Evolutionary conservation across 106 monocot genomes (phyloP).

Genomic region (Acorus calamus): DNA sequence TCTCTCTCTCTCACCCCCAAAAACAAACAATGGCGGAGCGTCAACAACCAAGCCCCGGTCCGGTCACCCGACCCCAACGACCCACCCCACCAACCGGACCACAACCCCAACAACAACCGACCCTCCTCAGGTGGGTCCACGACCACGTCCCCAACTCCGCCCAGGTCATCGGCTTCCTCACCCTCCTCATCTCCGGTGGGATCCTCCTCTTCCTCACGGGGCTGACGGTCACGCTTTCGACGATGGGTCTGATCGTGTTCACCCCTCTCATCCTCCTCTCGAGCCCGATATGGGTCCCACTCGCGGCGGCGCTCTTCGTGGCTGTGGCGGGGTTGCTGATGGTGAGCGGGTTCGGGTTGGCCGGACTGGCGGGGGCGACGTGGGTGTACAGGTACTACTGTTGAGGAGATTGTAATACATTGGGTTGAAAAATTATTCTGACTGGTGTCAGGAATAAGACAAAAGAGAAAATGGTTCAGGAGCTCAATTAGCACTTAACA

Average conservation of each 20-base stretch:
- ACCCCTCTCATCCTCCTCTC: conserved; percentile 42
- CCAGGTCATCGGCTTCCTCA: conserved; percentile 56
- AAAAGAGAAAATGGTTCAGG: no score
- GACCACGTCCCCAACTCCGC: conserved; percentile 41
- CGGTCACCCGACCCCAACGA: no score
- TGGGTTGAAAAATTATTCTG: no score
- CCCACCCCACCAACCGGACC: no score
- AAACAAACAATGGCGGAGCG: no score
- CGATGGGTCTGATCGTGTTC: conserved; percentile 28
- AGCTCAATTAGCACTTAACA: no score
- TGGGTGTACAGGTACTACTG: conserved; percentile 40
- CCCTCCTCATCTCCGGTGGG: conserved; percentile 39
- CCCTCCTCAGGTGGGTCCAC: conserved; percentile 29
- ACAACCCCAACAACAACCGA: no score
- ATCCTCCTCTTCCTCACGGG: conserved; percentile 61
- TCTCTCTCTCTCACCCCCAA: no score
- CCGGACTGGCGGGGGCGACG: conserved; percentile 24
- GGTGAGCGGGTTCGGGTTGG: conserved; percentile 23
- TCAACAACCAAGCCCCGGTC: no score
- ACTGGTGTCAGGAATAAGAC: no score
- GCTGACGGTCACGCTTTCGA: conserved; percentile 28
- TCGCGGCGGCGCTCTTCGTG: conserved; percentile 21
- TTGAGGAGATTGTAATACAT: no score
- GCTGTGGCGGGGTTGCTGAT: conserved; percentile 16
- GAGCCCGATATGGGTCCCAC: conserved; percentile 61